Percentiles rank a stretch among this genome's conserved stretches.
Evolutionary conservation across 805 yeast species (phyloP).

Genomic region (Candida sithepensis): DNA sequence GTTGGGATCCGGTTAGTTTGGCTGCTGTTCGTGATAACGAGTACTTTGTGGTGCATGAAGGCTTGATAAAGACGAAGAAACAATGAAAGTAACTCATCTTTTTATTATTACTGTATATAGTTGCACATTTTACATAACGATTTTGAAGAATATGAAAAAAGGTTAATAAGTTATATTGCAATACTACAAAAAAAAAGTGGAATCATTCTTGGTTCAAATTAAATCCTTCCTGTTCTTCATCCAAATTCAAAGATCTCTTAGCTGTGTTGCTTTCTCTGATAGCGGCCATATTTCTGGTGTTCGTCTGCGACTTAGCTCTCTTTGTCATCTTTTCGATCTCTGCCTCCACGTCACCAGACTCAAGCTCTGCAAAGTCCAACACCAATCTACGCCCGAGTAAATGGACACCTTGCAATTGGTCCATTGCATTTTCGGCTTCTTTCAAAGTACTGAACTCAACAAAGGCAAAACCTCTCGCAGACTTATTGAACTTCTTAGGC

Average conservation of each 20-base stretch:
- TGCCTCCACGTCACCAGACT: conserved; percentile 78
- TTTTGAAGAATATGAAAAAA: no score
- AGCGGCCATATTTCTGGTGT: conserved; percentile 70
- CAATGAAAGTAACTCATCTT: conserved; percentile 6
- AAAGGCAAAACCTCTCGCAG: conserved; percentile 97
- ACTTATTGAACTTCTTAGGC: conserved; percentile 91
- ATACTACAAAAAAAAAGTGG: no score
- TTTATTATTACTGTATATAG: neutral
- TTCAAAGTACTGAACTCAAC: conserved; percentile 84
- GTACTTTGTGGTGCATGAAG: conserved; percentile 43
- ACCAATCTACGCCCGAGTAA: conserved; percentile 92
- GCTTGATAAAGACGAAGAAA: conserved; percentile 37
- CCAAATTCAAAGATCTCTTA: conserved; percentile 65
- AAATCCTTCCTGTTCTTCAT: conserved; percentile 41
- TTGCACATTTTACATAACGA: no score
- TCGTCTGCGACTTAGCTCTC: conserved; percentile 78
- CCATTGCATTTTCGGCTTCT: conserved; percentile 94
- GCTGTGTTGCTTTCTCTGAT: conserved; percentile 60
- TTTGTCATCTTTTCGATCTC: conserved; percentile 88
- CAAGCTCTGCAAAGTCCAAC: conserved; percentile 86
- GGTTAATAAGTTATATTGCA: no score
- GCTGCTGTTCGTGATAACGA: conserved; percentile 33
- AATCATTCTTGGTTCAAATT: conserved; percentile 7
- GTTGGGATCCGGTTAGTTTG: conserved; percentile 41
- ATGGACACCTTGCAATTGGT: conserved; percentile 92